Base-by-base conservation (phyloP, 192 early-diverging fungal species). In the Entophlyctis luteolus region DNA sequence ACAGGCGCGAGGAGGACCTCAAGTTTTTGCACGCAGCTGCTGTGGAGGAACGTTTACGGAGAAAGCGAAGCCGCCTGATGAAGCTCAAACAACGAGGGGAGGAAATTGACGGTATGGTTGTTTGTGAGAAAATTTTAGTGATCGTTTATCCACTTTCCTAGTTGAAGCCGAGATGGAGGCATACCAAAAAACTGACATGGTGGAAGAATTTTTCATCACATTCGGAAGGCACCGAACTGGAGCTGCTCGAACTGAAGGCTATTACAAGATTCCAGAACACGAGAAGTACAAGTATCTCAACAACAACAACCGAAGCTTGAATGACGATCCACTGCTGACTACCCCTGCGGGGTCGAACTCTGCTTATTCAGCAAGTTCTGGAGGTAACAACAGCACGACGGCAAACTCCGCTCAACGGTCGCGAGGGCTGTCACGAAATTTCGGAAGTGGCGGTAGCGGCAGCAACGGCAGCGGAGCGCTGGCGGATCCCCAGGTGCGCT, bases 241-340 rank as follows among this genome's bases (percentile, higher is more conserved):
- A 23, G 83, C 84, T 46, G 94, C 93, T 4, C 84, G 94, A 53
- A 93, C 92, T 1, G 87, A 93, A 67, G 90, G 89, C 0, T 90
- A 86, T 69, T 88, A 89, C 67, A 58, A 72, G 48, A 87, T 94
- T 31, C 77, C 90, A 0, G 78, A 82, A 2, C 71, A 79, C 20
- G 77, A 79, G 62, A 94, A 96, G 65, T 73, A 60, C 59, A 57
- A 54, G 54, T 65, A 48, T 35, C 60, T 57, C n/a, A 65, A 55
- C 63, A 45, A 65, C 20, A 59, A 63, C 56, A 45, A 56, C 16
- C 20, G 35, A 39, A 33, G 55, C 49, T 50, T 33, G 50, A 37
- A 25, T 48, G 33, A 55, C 33, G 49, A 42, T 37, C 38, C 65
- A 28, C 12, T 20, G 4, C 1, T 10, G 1, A 25, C 16, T 48